Base-by-base conservation (phyloP, 306 rosid species). In the Casuarina glauca region DNA sequence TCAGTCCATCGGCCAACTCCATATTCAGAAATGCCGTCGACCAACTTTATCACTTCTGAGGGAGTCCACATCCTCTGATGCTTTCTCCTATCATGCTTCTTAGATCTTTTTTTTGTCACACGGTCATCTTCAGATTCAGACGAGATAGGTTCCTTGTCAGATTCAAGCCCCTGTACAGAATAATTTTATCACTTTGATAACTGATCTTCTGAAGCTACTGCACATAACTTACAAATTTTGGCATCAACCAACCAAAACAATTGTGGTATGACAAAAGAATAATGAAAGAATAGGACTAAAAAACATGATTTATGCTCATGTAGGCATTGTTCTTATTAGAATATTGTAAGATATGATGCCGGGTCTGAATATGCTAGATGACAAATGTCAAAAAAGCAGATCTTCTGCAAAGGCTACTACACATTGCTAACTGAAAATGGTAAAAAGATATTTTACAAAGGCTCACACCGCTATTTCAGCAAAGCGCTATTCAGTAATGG, bases 1-100 rank as follows among this genome's bases (percentile, higher is more conserved):
- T 87, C 89, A 58, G 99, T 96, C 99, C 99, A 93, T 55, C 89
- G 91, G 69, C 97, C 99, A 72, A 93, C 94, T 86, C 99, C 99
- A 79, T 88, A 84, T 83, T 91, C 94, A 75, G 98, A 85, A 80
- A 96, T 86, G 76, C 99, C 99, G 82, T 96, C 99, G 62, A 96
- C 94, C 88, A 96, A 72, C 81, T 80, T 89, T 50, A 79, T 74
- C 78, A 93, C 94, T 84, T 96, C 99, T 19, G 91, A 6, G 66
- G 79, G 79, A 73, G 90, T 91, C 99, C 99, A 96, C 93, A 96
- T 90, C 84, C 89, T 90, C 71, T 96, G 99, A 82, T 91, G 91
- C 91, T 91, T 93, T 82, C 98, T 89, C 74, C 99, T 84, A 76
- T 91, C 98, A 39, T 86, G 79, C 70, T 77, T 87, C 60, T 74